Base-by-base conservation (phyloP, 768 basidiomycete species). In the Auricularia heimuer region DNA sequence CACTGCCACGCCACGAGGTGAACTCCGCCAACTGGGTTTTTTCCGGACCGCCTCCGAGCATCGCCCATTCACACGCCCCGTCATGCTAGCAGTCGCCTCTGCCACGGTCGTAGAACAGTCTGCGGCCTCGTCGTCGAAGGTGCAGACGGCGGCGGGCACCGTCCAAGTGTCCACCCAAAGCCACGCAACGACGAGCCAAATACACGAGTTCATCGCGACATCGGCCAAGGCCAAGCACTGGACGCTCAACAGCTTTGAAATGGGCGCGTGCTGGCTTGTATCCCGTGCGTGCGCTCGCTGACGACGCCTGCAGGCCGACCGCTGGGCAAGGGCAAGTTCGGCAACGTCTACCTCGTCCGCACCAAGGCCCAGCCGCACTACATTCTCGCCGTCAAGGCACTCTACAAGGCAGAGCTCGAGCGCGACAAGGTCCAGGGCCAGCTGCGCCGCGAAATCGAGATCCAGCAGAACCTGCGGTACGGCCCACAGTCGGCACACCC, bases 341-440 rank as follows among this genome's bases (percentile, higher is more conserved):
- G 56, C 56, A 90, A 94, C 2, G 97, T 99, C 33, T 98, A 99
- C 80, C 95, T 98, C 88, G 94, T 96, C 29, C 56, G 34, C 24
- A 60, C 34, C 3, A 60, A 95, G 75, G 75, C 79, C 66, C 83
- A 88, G 66, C 93, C 94, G 1, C 85, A 88, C 66, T 98, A 91
- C 79, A 96, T 98, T 73, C 85, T 98, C 71, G 96, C 96, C 29
- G 86, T 98, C 47, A 51, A 51, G 70, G 78, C 78, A 65, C 65
- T 80, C 63, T 77, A 79, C 71, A 81, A 81, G 69, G 70, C 72
- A 12, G 80, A 81, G 68, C 75, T 81, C 66, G 70, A 80, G 47
- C 70, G 74, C 24, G 75, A 74, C 54, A 75, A 75, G 65, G 78
- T 80, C 16, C 79, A 81, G 72, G 78, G 77, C 65, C 80, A 81